These are phyloP conservation scores for Tulasnella sp. DNA, from an alignment of 768 basidiomycete genomes.

Conservation along the genomic window DNA sequence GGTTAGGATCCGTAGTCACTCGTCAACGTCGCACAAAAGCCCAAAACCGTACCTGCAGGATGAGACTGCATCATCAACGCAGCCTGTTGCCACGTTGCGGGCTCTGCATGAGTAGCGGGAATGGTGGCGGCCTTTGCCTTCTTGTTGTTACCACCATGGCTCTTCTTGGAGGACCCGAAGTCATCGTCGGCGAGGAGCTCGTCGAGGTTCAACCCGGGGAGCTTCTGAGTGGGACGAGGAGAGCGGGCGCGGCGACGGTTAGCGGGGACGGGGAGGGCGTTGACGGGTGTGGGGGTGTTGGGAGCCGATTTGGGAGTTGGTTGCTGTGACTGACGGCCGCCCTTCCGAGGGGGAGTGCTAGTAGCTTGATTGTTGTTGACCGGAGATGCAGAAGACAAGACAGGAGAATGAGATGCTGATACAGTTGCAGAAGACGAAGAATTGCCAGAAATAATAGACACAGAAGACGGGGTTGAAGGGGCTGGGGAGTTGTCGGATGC, in stretches of 20 bases:
- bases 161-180: not conserved
- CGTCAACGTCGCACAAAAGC: not conserved
- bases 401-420: constrained; percentile 31
- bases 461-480: constrained; percentile 7
- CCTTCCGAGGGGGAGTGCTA: constrained; percentile 20
- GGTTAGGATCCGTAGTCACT: not conserved
- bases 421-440: constrained; percentile 28
- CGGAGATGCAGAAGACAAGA: constrained; percentile 26
- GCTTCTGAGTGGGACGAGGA: constrained; percentile 23
- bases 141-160: not conserved
- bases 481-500: not conserved
- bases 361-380: constrained; percentile 17
- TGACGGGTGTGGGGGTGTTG: constrained; percentile 16
- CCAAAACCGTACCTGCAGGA: not conserved
- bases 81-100: constrained; percentile 26
- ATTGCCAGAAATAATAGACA: constrained; percentile 24
- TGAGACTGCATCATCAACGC: constrained; percentile 22
- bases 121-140: not conserved
- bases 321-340: not conserved
- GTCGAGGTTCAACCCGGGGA: constrained; percentile 6
- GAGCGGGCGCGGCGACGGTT: constrained; percentile 24
- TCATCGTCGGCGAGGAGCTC: constrained; percentile 13
- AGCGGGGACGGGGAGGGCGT: constrained; percentile 30
- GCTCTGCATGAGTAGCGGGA: not conserved
- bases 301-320: constrained; percentile 10